Percentiles rank a stretch among this genome's conserved stretches.
Conservation (phyloP, 1,139 yeast genomes). For the Arxiozyma heterogenica region DNA sequence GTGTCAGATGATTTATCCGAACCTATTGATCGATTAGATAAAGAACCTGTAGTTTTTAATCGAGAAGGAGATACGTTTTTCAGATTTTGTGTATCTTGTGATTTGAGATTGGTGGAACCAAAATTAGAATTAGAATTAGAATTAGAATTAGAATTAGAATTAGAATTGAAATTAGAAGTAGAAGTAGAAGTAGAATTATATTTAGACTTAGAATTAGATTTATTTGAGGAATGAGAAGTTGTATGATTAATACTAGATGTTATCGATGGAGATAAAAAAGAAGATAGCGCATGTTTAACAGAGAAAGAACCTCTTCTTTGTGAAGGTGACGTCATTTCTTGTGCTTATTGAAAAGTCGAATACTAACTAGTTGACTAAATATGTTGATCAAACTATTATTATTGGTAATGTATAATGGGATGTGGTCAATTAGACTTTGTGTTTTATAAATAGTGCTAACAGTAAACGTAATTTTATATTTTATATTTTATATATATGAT, state of each 20-base stretch:
- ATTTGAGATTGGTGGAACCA: too few species aligned
- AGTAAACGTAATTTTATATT: too few species aligned
- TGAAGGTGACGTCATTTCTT: background rate
- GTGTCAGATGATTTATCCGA: background rate
- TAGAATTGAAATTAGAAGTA: background rate
- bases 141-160: too few species aligned
- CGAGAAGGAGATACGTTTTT: background rate
- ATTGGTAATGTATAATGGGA: too few species aligned
- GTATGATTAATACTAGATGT: slow-evolving; percentile 1
- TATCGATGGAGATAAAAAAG: slow-evolving; percentile 11
- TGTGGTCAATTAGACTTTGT: too few species aligned
- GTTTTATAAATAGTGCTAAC: too few species aligned
- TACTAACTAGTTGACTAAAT: too few species aligned
- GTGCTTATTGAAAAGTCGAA: background rate
- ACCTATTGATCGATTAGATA: background rate
- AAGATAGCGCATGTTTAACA: slow-evolving; percentile 20
- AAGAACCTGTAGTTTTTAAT: background rate
- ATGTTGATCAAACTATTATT: too few species aligned
- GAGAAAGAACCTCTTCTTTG: slow-evolving; percentile 16
- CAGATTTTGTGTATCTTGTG: too few species aligned
- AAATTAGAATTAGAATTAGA: background rate
- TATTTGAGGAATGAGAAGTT: background rate
- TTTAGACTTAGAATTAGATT: background rate
- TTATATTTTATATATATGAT: too few species aligned
- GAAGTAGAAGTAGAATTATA: background rate